Conservation (phyloP, 2,329 filamentous ascomycete species). For the Fusarium euwallaceae region DNA sequence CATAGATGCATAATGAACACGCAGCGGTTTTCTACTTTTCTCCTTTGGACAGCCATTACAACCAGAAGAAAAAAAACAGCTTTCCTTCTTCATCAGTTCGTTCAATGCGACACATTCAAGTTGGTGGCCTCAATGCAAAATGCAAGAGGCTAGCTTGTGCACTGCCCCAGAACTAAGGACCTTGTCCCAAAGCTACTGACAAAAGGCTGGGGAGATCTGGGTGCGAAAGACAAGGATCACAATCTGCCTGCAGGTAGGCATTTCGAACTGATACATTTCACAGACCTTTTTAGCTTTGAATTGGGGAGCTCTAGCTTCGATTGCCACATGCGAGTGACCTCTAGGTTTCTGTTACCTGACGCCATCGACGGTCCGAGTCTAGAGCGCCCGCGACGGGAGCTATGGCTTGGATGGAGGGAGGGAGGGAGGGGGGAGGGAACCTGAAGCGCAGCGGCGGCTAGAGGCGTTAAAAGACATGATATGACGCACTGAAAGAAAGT, state of each 20-base stretch:
- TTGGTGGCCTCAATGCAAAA: neutral
- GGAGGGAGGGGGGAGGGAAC: neutral
- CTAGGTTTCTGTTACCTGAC: conserved; percentile 5
- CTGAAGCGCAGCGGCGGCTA: neutral
- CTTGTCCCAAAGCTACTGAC: neutral
- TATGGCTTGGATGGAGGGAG: conserved; percentile 4
- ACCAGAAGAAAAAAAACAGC: neutral
- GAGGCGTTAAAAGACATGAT: neutral
- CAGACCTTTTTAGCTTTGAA: neutral
- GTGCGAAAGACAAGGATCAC: neutral
- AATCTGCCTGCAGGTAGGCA: neutral
- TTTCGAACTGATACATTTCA: neutral
- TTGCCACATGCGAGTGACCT: neutral
- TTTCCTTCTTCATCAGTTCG: neutral
- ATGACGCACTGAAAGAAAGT: neutral
- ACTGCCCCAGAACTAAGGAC: neutral
- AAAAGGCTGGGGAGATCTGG: neutral
- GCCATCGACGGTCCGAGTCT: conserved; percentile 3
- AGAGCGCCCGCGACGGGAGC: conserved; percentile 9
- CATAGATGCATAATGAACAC: neutral
- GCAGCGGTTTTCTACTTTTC: neutral
- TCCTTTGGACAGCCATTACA: neutral
- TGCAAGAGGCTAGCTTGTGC: neutral
- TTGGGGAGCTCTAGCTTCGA: neutral
- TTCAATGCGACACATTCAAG: neutral